phyloP scores from a whole-genome alignment of 2,329 filamentous ascomycete genomes.

The Alternaria brassicae region DNA sequence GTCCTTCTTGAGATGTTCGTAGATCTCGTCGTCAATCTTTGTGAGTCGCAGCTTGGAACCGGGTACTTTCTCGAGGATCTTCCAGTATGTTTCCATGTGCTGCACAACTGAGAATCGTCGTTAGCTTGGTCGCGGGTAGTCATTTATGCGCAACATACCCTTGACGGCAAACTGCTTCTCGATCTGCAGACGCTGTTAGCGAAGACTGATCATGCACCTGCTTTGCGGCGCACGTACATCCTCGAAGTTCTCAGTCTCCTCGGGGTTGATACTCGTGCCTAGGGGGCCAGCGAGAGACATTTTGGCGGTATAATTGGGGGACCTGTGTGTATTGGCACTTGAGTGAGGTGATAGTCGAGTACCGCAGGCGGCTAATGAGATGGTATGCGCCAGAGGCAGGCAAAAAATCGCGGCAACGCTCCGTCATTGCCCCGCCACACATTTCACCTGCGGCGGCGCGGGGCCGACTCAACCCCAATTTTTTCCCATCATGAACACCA shows the following conservation, averaged over 20 bases:
- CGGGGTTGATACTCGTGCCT: slow-evolving; percentile 50
- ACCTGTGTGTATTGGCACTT: neutral
- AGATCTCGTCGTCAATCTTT: slow-evolving; percentile 93
- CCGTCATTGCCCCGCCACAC: slow-evolving; percentile 35
- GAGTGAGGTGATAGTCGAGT: neutral
- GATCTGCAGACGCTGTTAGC: slow-evolving; percentile 66
- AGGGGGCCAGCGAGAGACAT: slow-evolving; percentile 47
- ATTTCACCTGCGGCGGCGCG: slow-evolving; percentile 23
- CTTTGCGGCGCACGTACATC: slow-evolving; percentile 60
- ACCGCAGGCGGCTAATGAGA: neutral
- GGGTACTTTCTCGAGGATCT: slow-evolving; percentile 87
- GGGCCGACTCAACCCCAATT: slow-evolving; percentile 48
- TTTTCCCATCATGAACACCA: slow-evolving; percentile 29
- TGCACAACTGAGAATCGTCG: slow-evolving; percentile 70
- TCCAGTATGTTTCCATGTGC: slow-evolving; percentile 97
- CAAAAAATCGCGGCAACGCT: slow-evolving; percentile 36
- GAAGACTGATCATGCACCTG: slow-evolving; percentile 4
- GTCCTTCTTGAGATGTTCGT: slow-evolving; percentile 82
- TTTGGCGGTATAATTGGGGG: slow-evolving; percentile 7
- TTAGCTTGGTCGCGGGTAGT: slow-evolving; percentile 17
- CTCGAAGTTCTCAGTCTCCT: slow-evolving; percentile 73
- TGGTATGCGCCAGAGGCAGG: neutral
- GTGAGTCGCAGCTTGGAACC: slow-evolving; percentile 91
- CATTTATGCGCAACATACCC: slow-evolving; percentile 59
- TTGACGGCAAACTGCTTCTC: slow-evolving; percentile 99